phyloP scores from a whole-genome alignment of 2,329 filamentous ascomycete species.

The Cadophora sp. region DNA sequence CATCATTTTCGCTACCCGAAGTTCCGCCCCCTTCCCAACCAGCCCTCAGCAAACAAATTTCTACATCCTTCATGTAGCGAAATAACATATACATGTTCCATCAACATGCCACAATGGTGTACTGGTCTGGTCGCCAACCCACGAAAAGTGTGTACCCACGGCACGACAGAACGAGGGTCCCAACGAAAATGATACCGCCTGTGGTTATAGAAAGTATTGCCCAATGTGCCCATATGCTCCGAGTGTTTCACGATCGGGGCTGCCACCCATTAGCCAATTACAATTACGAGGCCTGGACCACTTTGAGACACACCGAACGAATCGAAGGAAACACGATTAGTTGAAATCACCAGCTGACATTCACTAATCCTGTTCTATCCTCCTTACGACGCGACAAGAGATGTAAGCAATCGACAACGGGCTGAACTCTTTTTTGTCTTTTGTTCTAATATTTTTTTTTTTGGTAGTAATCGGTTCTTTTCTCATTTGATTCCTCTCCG shows the following conservation, averaged over 20 bases:
- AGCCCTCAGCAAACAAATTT: background rate
- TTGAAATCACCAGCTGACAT: background rate
- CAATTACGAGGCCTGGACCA: background rate
- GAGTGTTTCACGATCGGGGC: background rate
- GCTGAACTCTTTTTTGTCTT: background rate
- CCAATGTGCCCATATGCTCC: background rate
- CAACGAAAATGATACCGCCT: background rate
- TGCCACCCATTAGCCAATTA: background rate
- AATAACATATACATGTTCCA: background rate
- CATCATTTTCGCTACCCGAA: background rate
- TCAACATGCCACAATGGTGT: background rate
- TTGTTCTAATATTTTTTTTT: background rate
- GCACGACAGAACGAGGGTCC: constrained; percentile 2
- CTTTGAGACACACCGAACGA: background rate
- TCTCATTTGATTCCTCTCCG: background rate
- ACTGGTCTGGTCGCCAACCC: constrained; percentile 3
- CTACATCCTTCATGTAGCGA: background rate
- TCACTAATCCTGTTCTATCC: background rate
- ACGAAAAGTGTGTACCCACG: background rate
- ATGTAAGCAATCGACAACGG: background rate
- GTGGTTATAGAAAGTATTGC: constrained; percentile 8
- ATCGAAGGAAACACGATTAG: background rate
- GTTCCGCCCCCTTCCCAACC: background rate
- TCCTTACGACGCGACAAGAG: background rate
- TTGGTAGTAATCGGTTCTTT: background rate